Base-by-base conservation (phyloP, 257 asterid genomes). In the Craterostigma plantagineum region DNA sequence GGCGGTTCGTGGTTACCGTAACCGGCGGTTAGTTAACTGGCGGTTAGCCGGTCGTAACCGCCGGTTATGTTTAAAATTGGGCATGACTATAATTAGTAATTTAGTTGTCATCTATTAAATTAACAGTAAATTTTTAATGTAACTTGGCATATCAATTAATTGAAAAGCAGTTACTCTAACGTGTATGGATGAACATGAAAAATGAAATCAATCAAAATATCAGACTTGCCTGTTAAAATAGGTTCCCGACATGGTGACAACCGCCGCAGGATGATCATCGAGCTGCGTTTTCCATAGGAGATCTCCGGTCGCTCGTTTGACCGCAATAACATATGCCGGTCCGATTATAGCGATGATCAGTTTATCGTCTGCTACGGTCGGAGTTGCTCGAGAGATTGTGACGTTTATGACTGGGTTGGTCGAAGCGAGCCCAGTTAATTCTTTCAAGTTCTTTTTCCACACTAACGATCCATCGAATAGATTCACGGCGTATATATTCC, bases 231-330 rank as follows among this genome's bases (percentile, higher is more conserved):
- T 13, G 8, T 37, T 37, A 13, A 10, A 2, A 37, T 63, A 70
- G 0, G 76, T 70, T 36, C 84, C 71, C 1, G 79, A 74, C 76
- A 67, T 64, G 33, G 76, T 70, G 10, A 74, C 33, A 16, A 66
- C 30, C 33, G 73, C 66, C 8, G 46, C 34, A 4, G 70, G 66
- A 61, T 66, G 78, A 6, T 3, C 34, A 10, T 74, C 79, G 3
- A 74, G 48, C 23, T 45, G 54, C 10, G 64, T 64, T 3, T 38
- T 49, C 79, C 83, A 74, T 23, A 70, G 7, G 9, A 70, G 69
- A n/a, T 49, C 36, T 7, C 83, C 79, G 0, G 60, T 48, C 4
- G 51, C 45, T 3, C 60, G 60, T 13, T 58, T 39, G 18, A 73
- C 35, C 0, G 68, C 70, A 16, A 73, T 49, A 0, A 69, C 60